Base-by-base conservation (phyloP, 2,329 filamentous ascomycete species). In the Ophiostoma sp. region DNA sequence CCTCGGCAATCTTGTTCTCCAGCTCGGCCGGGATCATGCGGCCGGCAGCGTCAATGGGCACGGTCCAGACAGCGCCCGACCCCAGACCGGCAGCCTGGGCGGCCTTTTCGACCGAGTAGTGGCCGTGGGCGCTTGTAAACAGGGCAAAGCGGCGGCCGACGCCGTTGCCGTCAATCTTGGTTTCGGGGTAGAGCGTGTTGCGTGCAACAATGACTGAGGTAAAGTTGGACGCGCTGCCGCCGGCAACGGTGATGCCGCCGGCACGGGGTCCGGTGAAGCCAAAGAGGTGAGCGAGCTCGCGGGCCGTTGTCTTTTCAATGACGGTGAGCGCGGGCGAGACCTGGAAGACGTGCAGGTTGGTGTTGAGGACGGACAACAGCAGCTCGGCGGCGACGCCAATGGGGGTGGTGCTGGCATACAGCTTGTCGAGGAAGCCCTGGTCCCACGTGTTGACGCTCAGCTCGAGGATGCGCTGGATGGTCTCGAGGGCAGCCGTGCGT, bases 371-470 rank as follows among this genome's bases (percentile, higher is more conserved):
- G 0, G 92, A 89, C 35, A 98, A 86, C 10, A 98, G 83, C 71
- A 98, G 83, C 76, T 98, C 95, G 1, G 93, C 90, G 20, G 90
- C 88, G 0, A 98, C 85, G 23, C 94, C 94, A 77, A 90, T 89
- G 60, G 94, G 90, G 77, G 95, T 95, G 54, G 92, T 96, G 73
- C 90, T 90, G n/a, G 91, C 88, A 79, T 97, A 98, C 23, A 98
- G 83, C 81, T 99, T 98, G 80, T 97, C 94, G 76, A 98, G 81
- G 80, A 98, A 99, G 13, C 94, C 94, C 79, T 97, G 94, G 76
- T 96, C 91, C 92, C 94, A 98, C n/a, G 94, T 97, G 80, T 99
- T 99, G 77, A 98, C 94, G 76, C 91, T 95, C 79, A 96, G 93
- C 73, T 87, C 84, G 60, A 98, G 83, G 27, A 97, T 84, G 72